Conservation (phyloP, 768 basidiomycete species). For the Gelatoporia subvermispora region DNA sequence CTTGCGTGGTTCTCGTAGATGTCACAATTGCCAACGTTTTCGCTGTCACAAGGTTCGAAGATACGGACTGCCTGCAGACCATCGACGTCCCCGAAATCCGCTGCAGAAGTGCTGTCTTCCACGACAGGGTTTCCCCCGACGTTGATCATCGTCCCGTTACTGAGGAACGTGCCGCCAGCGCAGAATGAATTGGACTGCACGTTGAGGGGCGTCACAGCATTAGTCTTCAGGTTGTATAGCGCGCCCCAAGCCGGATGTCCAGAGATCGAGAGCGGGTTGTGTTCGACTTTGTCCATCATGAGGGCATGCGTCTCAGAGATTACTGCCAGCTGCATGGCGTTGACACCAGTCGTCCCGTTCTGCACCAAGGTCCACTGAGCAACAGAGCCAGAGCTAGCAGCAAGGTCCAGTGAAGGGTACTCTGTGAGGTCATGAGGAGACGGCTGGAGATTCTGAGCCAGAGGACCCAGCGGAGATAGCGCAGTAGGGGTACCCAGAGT, state of each 20-base stretch:
- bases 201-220: constrained; percentile 53
- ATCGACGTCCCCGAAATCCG: constrained; percentile 72
- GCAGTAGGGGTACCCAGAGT: constrained; percentile 33
- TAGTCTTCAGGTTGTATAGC: constrained; percentile 63
- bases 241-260: constrained; percentile 82
- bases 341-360: constrained; percentile 67
- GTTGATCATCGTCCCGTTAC: constrained; percentile 73
- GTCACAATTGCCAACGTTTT: constrained; percentile 44
- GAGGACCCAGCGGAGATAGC: not conserved
- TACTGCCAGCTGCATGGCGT: constrained; percentile 72
- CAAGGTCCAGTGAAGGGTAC: constrained; percentile 15
- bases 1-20: constrained; percentile 61
- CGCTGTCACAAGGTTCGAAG: constrained; percentile 59
- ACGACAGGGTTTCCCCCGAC: constrained; percentile 83
- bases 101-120: constrained; percentile 52
- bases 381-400: constrained; percentile 4
- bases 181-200: constrained; percentile 84
- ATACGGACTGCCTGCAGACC: constrained; percentile 72
- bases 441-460: constrained; percentile 4
- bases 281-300: constrained; percentile 81
- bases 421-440: constrained; percentile 4
- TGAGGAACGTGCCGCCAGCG: constrained; percentile 73
- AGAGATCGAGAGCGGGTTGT: constrained; percentile 69
- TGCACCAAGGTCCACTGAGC: constrained; percentile 54
- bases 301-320: constrained; percentile 67